Conservation (phyloP, 495 filamentous ascomycete species). For the Staphylotrichum tortipilum region DNA sequence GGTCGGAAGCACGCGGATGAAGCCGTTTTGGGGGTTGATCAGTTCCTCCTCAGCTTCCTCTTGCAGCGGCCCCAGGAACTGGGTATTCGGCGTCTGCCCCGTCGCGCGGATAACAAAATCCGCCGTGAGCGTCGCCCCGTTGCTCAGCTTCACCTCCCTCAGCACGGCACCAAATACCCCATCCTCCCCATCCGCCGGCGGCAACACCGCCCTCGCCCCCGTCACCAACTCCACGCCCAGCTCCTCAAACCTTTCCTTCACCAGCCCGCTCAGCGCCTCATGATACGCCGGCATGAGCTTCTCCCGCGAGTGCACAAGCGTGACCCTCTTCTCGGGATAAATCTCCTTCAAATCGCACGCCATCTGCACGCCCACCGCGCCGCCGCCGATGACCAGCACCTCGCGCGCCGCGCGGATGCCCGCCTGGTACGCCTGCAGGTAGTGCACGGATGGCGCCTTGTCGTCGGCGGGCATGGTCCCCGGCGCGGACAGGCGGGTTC, state of each 20-base stretch:
- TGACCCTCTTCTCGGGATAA: slow-evolving; percentile 47
- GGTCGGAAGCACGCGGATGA: slow-evolving; percentile 44
- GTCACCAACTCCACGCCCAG: slow-evolving; percentile 28
- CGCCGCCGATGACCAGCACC: slow-evolving; percentile 50
- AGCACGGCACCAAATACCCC: background rate
- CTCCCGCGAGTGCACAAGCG: slow-evolving; percentile 47
- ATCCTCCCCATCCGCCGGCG: slow-evolving; percentile 20
- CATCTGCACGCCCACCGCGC: slow-evolving; percentile 53
- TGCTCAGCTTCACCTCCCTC: slow-evolving; percentile 2
- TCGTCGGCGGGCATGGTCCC: slow-evolving; percentile 41
- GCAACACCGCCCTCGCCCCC: slow-evolving; percentile 14
- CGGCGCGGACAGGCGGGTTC: slow-evolving; percentile 37
- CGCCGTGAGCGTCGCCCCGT: slow-evolving; percentile 4
- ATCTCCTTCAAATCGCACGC: slow-evolving; percentile 50
- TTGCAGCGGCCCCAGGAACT: slow-evolving; percentile 34
- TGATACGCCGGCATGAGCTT: slow-evolving; percentile 48
- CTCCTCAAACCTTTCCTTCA: slow-evolving; percentile 26
- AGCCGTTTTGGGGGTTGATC: slow-evolving; percentile 35
- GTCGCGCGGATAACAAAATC: slow-evolving; percentile 25
- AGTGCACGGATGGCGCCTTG: slow-evolving; percentile 27
- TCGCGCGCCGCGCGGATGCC: slow-evolving; percentile 26
- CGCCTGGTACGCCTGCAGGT: slow-evolving; percentile 32
- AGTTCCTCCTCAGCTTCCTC: slow-evolving; percentile 21
- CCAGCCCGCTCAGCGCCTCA: slow-evolving; percentile 37
- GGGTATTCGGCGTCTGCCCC: slow-evolving; percentile 43